These are phyloP conservation scores for Leishmania aethiopica DNA, from an alignment of 208 protist species.

Conservation along the genomic window DNA sequence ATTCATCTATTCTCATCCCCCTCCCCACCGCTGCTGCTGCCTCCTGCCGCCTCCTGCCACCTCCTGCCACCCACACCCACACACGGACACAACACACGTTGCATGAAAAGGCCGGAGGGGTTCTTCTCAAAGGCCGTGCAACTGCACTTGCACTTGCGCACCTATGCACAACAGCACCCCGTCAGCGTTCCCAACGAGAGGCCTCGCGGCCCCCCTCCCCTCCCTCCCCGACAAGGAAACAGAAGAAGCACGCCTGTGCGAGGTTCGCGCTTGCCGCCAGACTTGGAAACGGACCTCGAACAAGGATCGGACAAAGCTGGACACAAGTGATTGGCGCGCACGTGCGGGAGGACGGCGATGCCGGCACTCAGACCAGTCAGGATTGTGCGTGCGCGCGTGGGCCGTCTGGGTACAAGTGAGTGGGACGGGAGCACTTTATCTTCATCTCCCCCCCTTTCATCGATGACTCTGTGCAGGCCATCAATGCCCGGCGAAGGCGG, in stretches of 20 bases:
- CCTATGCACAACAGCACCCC: not conserved
- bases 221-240: not conserved
- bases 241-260: not conserved
- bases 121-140: not conserved
- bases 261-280: not conserved
- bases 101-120: not conserved
- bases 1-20: not conserved
- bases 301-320: not conserved
- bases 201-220: not conserved
- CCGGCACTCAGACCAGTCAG: no score
- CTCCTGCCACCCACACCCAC: not conserved
- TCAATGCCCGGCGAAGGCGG: not conserved
- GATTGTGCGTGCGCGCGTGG: no score
- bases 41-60: not conserved
- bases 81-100: not conserved
- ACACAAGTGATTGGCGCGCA: not conserved
- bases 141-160: not conserved
- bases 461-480: not conserved
- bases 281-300: not conserved
- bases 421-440: not conserved
- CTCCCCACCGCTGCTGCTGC: not conserved
- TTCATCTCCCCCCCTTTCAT: not conserved
- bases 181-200: not conserved
- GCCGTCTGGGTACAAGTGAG: no score
- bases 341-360: not conserved